phyloP scores from a whole-genome alignment of 2,329 filamentous ascomycete genomes.

The Fusarium sp. region DNA sequence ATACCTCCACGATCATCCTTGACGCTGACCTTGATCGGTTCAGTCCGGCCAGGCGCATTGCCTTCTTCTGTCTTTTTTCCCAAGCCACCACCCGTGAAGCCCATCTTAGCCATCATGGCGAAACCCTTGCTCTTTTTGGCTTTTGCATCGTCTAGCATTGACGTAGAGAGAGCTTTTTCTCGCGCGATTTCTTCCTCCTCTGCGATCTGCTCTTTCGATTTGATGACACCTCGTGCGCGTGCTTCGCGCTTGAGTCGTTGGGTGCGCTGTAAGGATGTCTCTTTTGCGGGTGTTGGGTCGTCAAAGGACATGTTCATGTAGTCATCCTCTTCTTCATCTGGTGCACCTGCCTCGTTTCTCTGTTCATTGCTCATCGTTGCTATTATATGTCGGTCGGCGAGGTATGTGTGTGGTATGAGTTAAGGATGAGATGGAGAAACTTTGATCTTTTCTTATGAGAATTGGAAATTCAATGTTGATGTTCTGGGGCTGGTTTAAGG shows the following conservation, averaged over 20 bases:
- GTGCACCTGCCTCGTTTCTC: constrained; percentile 27
- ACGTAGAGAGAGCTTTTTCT: constrained; percentile 81
- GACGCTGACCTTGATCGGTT: constrained; percentile 81
- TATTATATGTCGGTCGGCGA: not conserved
- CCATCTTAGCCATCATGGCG: constrained; percentile 97
- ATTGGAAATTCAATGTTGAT: constrained; percentile 13
- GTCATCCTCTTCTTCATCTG: constrained; percentile 83
- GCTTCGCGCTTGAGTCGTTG: constrained; percentile 71
- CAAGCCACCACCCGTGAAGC: constrained; percentile 83
- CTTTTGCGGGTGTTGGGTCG: constrained; percentile 69
- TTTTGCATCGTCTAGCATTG: constrained; percentile 71
- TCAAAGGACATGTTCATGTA: constrained; percentile 97
- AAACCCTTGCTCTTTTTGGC: constrained; percentile 84
- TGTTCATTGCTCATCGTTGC: constrained; percentile 28
- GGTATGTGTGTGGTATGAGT: not conserved
- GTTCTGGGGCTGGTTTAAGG: not conserved
- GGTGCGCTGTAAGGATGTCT: constrained; percentile 68
- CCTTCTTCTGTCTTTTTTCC: constrained; percentile 70
- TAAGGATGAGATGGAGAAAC: not conserved
- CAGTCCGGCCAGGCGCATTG: constrained; percentile 58
- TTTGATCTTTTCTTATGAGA: constrained; percentile 1
- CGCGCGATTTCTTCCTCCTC: constrained; percentile 78
- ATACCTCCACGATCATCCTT: constrained; percentile 88
- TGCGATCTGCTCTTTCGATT: constrained; percentile 87
- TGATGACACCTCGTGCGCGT: constrained; percentile 75